Percentiles rank a stretch among this genome's conserved stretches.
Evolutionary conservation across 441 rosid genomes (phyloP).

Genomic region (Syzygium malaccense): DNA sequence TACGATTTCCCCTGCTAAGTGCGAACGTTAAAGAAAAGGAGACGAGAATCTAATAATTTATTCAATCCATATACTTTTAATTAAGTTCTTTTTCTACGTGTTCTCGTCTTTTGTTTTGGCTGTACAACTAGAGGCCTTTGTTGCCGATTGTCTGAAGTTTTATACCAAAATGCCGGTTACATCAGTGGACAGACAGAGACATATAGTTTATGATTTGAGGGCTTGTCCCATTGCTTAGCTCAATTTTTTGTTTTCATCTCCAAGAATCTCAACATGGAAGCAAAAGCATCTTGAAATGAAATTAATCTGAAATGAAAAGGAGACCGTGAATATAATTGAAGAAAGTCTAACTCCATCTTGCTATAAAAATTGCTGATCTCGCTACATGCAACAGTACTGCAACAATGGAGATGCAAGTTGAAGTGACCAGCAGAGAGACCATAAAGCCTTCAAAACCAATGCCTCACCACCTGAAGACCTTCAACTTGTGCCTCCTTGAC

Average conservation of each 20-base stretch:
- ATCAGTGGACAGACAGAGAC: neutral
- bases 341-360: neutral
- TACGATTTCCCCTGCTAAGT: too few relatives aligned
- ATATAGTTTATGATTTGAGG: too few relatives aligned
- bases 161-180: neutral
- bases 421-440: neutral
- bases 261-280: neutral
- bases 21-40: neutral
- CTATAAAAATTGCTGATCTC: neutral
- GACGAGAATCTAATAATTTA: too few relatives aligned
- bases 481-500: neutral
- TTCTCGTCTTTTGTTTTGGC: neutral
- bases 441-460: neutral
- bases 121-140: neutral
- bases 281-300: neutral
- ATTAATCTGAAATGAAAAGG: neutral
- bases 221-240: too few relatives aligned
- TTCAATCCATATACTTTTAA: too few relatives aligned
- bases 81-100: neutral
- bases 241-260: neutral
- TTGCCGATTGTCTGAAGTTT: neutral
- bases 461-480: neutral
- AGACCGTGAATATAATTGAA: too few relatives aligned
- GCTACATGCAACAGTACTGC: neutral
- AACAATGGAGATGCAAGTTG: neutral